phyloP scores from a whole-genome alignment of 2,329 filamentous ascomycete genomes.

The Helotiales sp. region DNA sequence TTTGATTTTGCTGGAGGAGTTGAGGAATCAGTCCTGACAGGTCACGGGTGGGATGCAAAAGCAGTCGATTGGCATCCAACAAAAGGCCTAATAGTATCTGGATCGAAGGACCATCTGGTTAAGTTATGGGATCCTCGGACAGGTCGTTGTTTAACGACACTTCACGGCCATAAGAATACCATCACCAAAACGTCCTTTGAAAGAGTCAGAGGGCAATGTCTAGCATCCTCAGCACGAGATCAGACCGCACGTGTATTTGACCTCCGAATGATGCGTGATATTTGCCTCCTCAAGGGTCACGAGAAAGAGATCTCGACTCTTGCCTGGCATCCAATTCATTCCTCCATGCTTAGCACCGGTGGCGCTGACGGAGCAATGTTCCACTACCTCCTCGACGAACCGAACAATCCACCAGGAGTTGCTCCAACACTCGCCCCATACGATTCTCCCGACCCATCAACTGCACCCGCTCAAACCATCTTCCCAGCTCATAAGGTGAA shows the following conservation, averaged over 20 bases:
- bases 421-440: slow-evolving; percentile 76
- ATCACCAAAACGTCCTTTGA: slow-evolving; percentile 94
- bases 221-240: slow-evolving; percentile 91
- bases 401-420: slow-evolving; percentile 77
- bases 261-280: slow-evolving; percentile 96
- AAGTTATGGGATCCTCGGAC: slow-evolving; percentile 98
- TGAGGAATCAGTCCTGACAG: slow-evolving; percentile 80
- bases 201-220: slow-evolving; percentile 75
- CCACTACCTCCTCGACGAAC: slow-evolving; percentile 95
- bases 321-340: slow-evolving; percentile 90
- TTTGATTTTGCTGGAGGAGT: slow-evolving; percentile 90
- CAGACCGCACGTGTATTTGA: slow-evolving; percentile 93
- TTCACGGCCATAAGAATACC: slow-evolving; percentile 96
- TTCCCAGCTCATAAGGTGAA: slow-evolving; percentile 85
- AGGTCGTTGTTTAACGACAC: slow-evolving; percentile 83
- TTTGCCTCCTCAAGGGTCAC: slow-evolving; percentile 88
- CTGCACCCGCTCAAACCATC: slow-evolving; percentile 84
- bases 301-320: slow-evolving; percentile 95
- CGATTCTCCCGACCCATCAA: slow-evolving; percentile 76
- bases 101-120: slow-evolving; percentile 95
- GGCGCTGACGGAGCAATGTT: slow-evolving; percentile 86
- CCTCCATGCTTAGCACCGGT: slow-evolving; percentile 85
- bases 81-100: slow-evolving; percentile 91
- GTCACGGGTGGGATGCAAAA: slow-evolving; percentile 98
- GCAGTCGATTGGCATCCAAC: slow-evolving; percentile 96